These are phyloP conservation scores for Bruguiera parviflora DNA, from an alignment of 345 rosid species.

Conservation along the genomic window DNA sequence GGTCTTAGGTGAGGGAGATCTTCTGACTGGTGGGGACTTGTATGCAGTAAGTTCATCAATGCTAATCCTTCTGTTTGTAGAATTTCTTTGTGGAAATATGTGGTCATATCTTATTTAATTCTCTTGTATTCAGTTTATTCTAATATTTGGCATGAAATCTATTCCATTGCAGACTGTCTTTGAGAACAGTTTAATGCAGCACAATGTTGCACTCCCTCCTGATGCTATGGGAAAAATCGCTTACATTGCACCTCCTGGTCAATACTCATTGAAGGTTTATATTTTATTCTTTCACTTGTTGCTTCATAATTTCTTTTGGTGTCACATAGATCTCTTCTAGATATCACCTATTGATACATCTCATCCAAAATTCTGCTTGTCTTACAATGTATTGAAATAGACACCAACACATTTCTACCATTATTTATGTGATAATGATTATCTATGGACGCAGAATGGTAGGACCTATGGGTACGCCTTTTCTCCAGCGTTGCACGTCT, in stretches of 20 bases:
- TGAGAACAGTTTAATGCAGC: conserved; percentile 92
- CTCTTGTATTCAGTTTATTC: conserved; percentile 6
- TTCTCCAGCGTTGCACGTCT: too few species aligned
- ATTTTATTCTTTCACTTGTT: conserved; percentile 10
- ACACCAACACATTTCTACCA: too few species aligned
- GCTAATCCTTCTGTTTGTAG: conserved; percentile 11
- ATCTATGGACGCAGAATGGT: too few species aligned
- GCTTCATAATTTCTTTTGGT: too few species aligned
- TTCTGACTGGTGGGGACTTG: conserved; percentile 94
- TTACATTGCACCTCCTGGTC: conserved; percentile 96
- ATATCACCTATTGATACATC: too few species aligned
- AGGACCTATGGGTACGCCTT: too few species aligned
- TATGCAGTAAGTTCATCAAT: conserved; percentile 77
- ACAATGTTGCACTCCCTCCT: conserved; percentile 88
- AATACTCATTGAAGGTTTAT: conserved; percentile 88
- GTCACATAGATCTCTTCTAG: too few species aligned
- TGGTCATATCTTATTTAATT: too few species aligned
- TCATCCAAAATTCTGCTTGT: too few species aligned
- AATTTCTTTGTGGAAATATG: not conserved
- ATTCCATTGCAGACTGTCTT: conserved; percentile 67
- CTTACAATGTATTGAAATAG: too few species aligned
- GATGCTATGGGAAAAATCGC: conserved; percentile 95
- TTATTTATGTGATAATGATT: too few species aligned
- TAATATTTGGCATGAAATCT: conserved; percentile 17
- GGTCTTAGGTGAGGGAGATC: conserved; percentile 87